Conservation (phyloP, 257 asterid genomes). For the Orobanche coerulescens region DNA sequence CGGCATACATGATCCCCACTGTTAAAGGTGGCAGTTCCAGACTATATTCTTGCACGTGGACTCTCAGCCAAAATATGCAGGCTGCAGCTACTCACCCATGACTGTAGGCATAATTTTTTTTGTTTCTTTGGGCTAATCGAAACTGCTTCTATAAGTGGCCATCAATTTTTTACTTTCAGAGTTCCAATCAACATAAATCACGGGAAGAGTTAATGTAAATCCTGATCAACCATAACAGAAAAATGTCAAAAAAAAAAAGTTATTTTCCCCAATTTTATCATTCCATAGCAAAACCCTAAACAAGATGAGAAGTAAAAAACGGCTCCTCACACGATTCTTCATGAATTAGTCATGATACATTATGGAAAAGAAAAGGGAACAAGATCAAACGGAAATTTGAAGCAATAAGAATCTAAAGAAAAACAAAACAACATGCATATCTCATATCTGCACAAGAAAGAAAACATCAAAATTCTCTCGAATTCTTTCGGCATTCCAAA, state of each 20-base stretch:
- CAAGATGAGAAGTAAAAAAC: neutral
- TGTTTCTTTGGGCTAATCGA: neutral
- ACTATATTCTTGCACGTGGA: too few relatives aligned
- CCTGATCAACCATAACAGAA: neutral
- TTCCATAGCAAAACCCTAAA: constrained; percentile 6
- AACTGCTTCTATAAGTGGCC: neutral
- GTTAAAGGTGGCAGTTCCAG: too few relatives aligned
- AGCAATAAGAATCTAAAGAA: neutral
- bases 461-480: neutral
- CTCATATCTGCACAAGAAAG: constrained; percentile 3
- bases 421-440: constrained; percentile 4
- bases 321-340: neutral
- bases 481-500: neutral
- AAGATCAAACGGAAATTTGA: neutral
- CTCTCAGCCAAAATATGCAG: too few relatives aligned
- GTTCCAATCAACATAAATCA: neutral
- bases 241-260: too few relatives aligned
- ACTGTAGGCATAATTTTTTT: too few relatives aligned
- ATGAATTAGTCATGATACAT: too few relatives aligned
- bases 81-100: too few relatives aligned
- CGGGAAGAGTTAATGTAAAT: neutral
- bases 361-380: neutral
- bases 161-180: neutral
- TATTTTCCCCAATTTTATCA: neutral
- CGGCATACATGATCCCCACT: too few relatives aligned